Percentiles rank a stretch among this genome's conserved stretches.
Evolutionary conservation across 108 stramenopile species (phyloP).

Genomic region (Thalassiosira profunda): DNA sequence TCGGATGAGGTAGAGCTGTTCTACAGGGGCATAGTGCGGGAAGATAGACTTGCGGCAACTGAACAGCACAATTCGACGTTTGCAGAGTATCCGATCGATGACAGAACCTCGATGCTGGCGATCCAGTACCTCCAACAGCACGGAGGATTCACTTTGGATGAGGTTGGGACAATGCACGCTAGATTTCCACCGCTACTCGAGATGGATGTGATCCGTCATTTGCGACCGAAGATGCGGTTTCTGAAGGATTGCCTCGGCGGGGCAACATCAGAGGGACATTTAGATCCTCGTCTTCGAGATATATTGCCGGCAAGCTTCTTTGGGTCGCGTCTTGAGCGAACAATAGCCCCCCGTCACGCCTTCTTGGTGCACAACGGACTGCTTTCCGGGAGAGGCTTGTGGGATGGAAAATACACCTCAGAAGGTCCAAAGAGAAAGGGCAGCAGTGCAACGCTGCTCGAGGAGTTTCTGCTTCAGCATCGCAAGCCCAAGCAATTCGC

Average conservation of each 20-base stretch:
- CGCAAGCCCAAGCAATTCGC: conserved; percentile 76
- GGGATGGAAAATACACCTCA: conserved; percentile 49
- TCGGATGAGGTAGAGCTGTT: not conserved
- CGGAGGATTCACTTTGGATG: conserved; percentile 59
- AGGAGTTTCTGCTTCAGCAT: conserved; percentile 67
- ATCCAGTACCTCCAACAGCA: conserved; percentile 57
- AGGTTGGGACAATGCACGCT: conserved; percentile 58
- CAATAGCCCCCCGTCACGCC: conserved; percentile 83
- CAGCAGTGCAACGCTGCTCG: conserved; percentile 21
- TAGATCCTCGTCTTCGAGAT: conserved; percentile 24
- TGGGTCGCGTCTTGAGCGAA: conserved; percentile 75
- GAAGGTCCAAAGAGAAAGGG: conserved; percentile 11
- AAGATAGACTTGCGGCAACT: not conserved
- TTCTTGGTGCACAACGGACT: conserved; percentile 61
- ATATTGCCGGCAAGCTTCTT: conserved; percentile 71
- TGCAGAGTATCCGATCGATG: conserved; percentile 12
- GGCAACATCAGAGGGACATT: not conserved
- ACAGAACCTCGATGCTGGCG: conserved; percentile 37
- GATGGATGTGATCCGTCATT: conserved; percentile 65
- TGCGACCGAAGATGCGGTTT: conserved; percentile 84
- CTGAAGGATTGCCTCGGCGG: conserved; percentile 64
- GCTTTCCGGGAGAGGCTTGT: conserved; percentile 25
- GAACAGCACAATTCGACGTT: conserved; percentile 11
- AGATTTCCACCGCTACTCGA: conserved; percentile 77
- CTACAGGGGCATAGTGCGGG: not conserved